Evolutionary conservation across 768 basidiomycete genomes (phyloP).

Genomic region (Kwoniella mangroviensis): DNA sequence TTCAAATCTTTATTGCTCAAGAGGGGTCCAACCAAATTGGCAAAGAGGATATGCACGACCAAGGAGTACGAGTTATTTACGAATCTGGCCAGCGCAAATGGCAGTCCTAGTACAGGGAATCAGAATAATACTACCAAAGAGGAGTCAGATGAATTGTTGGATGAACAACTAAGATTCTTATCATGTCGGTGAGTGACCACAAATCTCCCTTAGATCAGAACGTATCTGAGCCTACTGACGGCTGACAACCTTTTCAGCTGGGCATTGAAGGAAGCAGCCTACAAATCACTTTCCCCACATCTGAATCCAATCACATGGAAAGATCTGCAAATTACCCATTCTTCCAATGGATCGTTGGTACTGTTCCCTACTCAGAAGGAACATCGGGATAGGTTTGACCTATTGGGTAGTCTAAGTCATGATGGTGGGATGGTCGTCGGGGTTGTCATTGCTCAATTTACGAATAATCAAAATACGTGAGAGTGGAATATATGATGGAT

Average conservation of each 20-base stretch:
- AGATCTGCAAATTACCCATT: constrained; percentile 32
- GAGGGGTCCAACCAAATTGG: constrained; percentile 30
- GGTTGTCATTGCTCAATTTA: constrained; percentile 42
- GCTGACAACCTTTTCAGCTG: constrained; percentile 28
- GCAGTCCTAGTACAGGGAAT: neutral
- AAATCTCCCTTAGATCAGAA: too few species aligned
- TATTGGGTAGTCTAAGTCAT: constrained; percentile 41
- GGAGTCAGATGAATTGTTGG: constrained; percentile 2
- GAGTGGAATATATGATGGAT: too few species aligned
- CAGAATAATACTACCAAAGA: neutral
- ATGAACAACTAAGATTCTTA: constrained; percentile 17
- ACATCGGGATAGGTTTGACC: constrained; percentile 1
- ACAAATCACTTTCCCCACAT: constrained; percentile 42
- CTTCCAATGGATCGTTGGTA: constrained; percentile 12
- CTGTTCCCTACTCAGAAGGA: constrained; percentile 9
- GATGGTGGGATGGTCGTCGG: constrained; percentile 50
- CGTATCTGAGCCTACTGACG: too few species aligned
- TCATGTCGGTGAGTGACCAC: constrained; percentile 29
- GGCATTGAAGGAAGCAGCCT: constrained; percentile 52
- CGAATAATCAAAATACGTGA: neutral
- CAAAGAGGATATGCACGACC: constrained; percentile 41
- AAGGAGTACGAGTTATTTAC: constrained; percentile 33
- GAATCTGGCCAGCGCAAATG: neutral
- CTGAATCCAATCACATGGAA: constrained; percentile 23
- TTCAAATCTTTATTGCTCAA: constrained; percentile 31